Percentiles rank a stretch among this genome's conserved stretches.
These are phyloP conservation scores for Lasiosphaeriaceae sp. DNA, from an alignment of 495 filamentous ascomycete species.

Conservation along the genomic window DNA sequence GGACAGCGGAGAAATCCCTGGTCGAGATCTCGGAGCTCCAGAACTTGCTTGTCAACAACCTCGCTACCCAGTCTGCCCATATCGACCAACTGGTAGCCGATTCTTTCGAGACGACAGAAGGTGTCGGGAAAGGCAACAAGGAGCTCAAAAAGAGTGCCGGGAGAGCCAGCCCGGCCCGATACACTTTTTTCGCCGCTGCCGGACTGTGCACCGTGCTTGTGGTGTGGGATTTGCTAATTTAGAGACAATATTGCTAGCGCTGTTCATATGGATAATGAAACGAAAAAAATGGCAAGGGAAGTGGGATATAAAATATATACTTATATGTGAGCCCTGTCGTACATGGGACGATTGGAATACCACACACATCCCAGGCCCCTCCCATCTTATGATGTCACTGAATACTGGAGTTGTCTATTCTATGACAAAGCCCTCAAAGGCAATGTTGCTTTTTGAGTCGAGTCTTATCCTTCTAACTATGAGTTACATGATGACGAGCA, in stretches of 20 bases:
- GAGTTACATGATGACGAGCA: not conserved
- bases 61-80: constrained; percentile 77
- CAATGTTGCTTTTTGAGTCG: not conserved
- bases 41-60: constrained; percentile 77
- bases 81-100: constrained; percentile 89
- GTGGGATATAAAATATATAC: no score
- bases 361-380: no score
- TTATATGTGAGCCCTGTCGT: no score
- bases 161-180: constrained; percentile 75
- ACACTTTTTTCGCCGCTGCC: constrained; percentile 83
- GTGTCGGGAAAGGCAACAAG: constrained; percentile 84
- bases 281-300: no score
- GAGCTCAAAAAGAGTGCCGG: constrained; percentile 83
- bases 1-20: constrained; percentile 84
- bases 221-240: constrained; percentile 92
- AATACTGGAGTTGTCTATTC: no score
- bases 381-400: no score
- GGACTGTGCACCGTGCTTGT: constrained; percentile 78
- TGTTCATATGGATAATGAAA: not conserved
- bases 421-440: no score
- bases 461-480: not conserved
- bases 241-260: constrained; percentile 8
- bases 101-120: constrained; percentile 72
- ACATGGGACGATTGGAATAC: no score
- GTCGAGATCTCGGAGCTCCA: constrained; percentile 92